Evolutionary conservation across 768 basidiomycete genomes (phyloP).

Genomic region (Lactarius psammicola): DNA sequence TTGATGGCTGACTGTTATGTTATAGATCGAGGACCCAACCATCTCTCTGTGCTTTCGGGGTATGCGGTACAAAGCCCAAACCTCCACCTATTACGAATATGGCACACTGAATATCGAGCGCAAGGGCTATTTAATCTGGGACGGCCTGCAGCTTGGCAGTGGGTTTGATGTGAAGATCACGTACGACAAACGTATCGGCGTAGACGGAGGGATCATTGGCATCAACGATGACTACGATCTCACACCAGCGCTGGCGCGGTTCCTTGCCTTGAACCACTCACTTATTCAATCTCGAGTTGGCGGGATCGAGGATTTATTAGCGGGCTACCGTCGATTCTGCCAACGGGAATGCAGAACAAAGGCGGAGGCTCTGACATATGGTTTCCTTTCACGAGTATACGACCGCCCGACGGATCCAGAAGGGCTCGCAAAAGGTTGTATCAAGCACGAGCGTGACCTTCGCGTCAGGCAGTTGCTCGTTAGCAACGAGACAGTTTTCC

Average conservation of each 20-base stretch:
- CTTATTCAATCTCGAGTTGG: constrained; percentile 46
- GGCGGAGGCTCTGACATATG: constrained; percentile 53
- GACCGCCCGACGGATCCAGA: constrained; percentile 49
- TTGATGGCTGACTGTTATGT: neutral
- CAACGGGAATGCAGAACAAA: constrained; percentile 53
- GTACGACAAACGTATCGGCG: constrained; percentile 51
- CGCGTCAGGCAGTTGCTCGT: constrained; percentile 54
- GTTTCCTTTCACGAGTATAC: constrained; percentile 61
- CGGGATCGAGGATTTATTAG: constrained; percentile 47
- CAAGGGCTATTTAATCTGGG: constrained; percentile 51
- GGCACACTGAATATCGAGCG: constrained; percentile 53
- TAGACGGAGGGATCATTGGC: constrained; percentile 56
- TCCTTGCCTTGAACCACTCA: constrained; percentile 55
- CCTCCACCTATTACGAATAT: constrained; percentile 45
- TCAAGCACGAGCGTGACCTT: constrained; percentile 51
- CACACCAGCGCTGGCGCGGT: constrained; percentile 59
- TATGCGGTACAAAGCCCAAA: constrained; percentile 51
- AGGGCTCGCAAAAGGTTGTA: constrained; percentile 45
- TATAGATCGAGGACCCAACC: constrained; percentile 48
- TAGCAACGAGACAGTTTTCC: constrained; percentile 46
- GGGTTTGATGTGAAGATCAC: constrained; percentile 63
- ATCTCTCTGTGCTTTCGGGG: constrained; percentile 46
- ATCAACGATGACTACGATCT: constrained; percentile 65
- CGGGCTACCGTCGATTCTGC: constrained; percentile 51
- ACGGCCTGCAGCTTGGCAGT: constrained; percentile 57